phyloP scores from a whole-genome alignment of 768 basidiomycete genomes.

The Naganishia antarctica region DNA sequence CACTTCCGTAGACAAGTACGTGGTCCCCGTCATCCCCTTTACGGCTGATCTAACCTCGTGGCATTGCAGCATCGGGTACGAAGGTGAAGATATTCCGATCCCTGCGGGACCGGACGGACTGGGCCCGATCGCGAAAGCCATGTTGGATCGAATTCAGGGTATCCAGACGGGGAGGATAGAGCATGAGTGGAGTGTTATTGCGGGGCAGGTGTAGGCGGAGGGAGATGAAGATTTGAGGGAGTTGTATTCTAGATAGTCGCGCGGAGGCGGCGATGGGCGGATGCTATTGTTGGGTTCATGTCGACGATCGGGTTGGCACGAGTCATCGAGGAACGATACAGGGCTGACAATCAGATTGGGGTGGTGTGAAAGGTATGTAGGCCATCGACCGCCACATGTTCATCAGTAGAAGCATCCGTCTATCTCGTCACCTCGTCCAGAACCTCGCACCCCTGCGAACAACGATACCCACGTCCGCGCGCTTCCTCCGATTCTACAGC shows the following conservation, averaged over 20 bases:
- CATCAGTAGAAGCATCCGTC: not conserved
- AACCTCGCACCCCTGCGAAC: not conserved
- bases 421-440: not conserved
- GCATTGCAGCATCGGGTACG: slow-evolving; percentile 56
- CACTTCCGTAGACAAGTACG: slow-evolving; percentile 47
- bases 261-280: not conserved
- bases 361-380: too few relatives aligned
- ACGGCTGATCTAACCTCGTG: not conserved
- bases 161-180: slow-evolving; percentile 70
- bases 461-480: not conserved
- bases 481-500: not conserved
- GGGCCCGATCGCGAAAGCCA: slow-evolving; percentile 69
- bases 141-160: slow-evolving; percentile 68
- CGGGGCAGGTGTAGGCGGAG: slow-evolving; percentile 30
- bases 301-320: not conserved
- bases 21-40: not conserved
- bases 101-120: slow-evolving; percentile 68
- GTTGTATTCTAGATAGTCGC: too few relatives aligned
- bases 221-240: not conserved
- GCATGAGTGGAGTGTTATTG: slow-evolving; percentile 63
- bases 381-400: not conserved
- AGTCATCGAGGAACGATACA: not conserved
- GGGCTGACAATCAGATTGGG: too few relatives aligned
- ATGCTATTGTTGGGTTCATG: not conserved
- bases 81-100: slow-evolving; percentile 58